Base-by-base conservation (phyloP, 306 rosid species). In the Quercus mongolica region DNA sequence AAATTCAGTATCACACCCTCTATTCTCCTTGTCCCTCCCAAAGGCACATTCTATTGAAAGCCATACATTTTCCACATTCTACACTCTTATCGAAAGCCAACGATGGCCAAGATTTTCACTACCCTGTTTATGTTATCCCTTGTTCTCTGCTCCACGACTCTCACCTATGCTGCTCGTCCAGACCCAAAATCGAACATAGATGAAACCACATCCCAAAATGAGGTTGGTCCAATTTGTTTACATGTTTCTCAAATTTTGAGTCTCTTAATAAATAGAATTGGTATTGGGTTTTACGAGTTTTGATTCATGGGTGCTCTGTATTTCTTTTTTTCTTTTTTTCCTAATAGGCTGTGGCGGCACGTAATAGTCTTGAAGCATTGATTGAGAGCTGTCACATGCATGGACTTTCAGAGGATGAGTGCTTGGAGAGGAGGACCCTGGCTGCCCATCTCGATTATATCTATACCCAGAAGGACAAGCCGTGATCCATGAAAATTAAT, bases 401-500 rank as follows among this genome's bases (percentile, higher is more conserved):
- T 54, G 87, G 88, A 55, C 59, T 65, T 26, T 63, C 59, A 5
- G 83, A 78, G n/a, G 88, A 87, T 1, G 91, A 87, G 52, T 90
- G 94, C 76, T 84, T 90, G 83, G 82, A 69, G 73, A 87, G 88
- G 64, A 82, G 87, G n/a, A 86, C 90, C 9, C 86, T 90, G 1
- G 46, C 62, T 0, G 91, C 94, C 51, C 90, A 90, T 58, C 31
- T 75, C 1, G 94, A 90, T 65, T 90, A 90, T 74, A 86, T 90
- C n/a, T 90, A 90, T 71, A 87, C 90, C 2, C 85, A 85, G 74
- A 61, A 79, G 23, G 62, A 71, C 14, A 59, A 71, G 12, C 82
- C 82, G 26, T 79, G 75, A 30, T 38, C 46, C 46, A 38, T 38
- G 46, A 2, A 2, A 57, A 20, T 6, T n/a, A 9, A n/a, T 8